Evolutionary conservation across 805 yeast species (phyloP), one percentile per base, ranked within the genome.

Genomic region (Candida qinlingensis): DNA sequence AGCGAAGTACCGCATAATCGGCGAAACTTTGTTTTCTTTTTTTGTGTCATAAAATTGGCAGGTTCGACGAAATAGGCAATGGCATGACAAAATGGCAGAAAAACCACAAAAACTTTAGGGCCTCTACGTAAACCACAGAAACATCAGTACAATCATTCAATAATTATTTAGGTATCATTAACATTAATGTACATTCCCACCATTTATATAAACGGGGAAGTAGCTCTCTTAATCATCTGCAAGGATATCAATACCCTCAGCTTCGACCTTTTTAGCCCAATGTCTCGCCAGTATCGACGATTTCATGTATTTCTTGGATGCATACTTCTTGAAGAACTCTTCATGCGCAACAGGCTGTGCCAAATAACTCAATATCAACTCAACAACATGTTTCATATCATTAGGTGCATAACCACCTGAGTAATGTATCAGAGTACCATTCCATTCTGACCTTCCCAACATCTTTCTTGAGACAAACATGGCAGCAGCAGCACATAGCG

Each of bases 281-380:
- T 83, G 85, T 62, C 91, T 77, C 53, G 92, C 85, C 51, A 85
- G 73, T 27, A 85, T 79, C 47, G 88, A 81, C 25, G 88, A 90
- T 66, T 87, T 87, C 86, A 92, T 81, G 63, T 84, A 89, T 64
- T 87, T 84, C 62, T 90, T 81, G 35, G 92, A 80, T 44, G 96
- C 91, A 65, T 92, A 92, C 69, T 92, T 94, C 64, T 86, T 87
- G 72, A 89, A 89, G 59, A 91, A 88, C 63, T 89, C 96, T 62
- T 87, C 96, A 67, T 90, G 96, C 48, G 79, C 82, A 43, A 90
- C 87, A 6, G 96, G 96, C 42, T 85, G 77, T 41, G 80, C 78
- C 55, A 86, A 68, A 66, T 88, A 92, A 60, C 81, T 86, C 68
- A 87, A 75, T 52, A 94, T 77, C 71, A 85, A 75, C 53, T 80